Conservation (phyloP, 176 grass and related monocot genomes). For the Aegilops sharonensis region DNA sequence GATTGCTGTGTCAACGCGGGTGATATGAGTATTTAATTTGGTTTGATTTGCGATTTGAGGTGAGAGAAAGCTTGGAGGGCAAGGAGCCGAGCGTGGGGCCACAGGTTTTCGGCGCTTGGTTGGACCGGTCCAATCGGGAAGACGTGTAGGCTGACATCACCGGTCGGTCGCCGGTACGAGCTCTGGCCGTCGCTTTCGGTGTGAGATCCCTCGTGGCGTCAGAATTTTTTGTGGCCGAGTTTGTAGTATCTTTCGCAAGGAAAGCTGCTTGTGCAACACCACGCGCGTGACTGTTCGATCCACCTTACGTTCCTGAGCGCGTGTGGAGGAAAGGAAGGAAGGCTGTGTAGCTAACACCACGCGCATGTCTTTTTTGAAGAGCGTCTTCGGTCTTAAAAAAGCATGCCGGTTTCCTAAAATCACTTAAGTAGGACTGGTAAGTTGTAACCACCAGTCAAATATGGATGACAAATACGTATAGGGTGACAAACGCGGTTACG, state of each 20-base stretch:
- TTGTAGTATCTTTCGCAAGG: not conserved
- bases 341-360: too few species aligned
- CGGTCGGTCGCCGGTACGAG: not conserved
- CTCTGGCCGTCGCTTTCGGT: not conserved
- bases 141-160: conserved; percentile 60
- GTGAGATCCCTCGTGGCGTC: conserved; percentile 38
- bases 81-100: conserved; percentile 14
- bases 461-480: not conserved
- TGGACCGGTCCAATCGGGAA: conserved; percentile 35
- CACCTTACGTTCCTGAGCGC: not conserved
- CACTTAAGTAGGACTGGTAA: not conserved
- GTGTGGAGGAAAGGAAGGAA: too few species aligned
- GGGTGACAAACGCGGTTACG: not conserved
- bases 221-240: too few species aligned
- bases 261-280: not conserved
- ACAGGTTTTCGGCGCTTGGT: not conserved
- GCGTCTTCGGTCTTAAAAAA: not conserved
- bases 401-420: not conserved
- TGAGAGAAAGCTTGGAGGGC: conserved; percentile 22
- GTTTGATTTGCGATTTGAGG: not conserved
- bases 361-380: too few species aligned
- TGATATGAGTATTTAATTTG: not conserved
- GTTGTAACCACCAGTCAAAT: not conserved
- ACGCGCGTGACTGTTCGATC: not conserved
- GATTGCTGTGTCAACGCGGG: not conserved